Base-by-base conservation (phyloP, 495 filamentous ascomycete genomes). In the Penicillium egyptiacum region DNA sequence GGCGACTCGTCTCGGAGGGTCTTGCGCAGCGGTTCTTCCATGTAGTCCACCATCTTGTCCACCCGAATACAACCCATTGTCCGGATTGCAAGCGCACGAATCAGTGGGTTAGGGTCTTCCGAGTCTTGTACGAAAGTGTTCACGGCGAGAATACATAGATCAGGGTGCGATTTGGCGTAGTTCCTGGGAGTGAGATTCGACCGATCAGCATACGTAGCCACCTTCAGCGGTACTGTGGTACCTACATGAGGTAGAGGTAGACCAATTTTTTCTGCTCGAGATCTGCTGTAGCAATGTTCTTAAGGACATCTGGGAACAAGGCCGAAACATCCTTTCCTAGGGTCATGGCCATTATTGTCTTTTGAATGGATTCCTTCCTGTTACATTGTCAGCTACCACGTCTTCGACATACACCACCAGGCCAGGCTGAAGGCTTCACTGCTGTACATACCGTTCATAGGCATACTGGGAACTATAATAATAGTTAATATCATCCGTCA, bases 41-140 rank as follows among this genome's bases (percentile, higher is more conserved):
- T 97, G 71, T 99, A 99, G 67, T 99, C 95, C 59, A 98, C 90
- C 88, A 99, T 99, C 75, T 99, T 99, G 59, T 98, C 94, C 57
- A 99, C 94, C 41, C 94, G 82, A 58, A 99, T 97, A 72, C 94
- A 98, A 25, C 94, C 94, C 94, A 99, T 99, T n/a, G 94, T 99
- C 40, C 94, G 83, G 68, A 99, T 96, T 43, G 94, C 94, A 14
- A 99, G 80, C 17, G 94, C 94, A 72, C 95, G 81, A 61, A 99
- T 91, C 6, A 99, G 81, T 2, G 94, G 94, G 69, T 99, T 99
- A 50, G 94, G 94, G 71, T 99, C 94, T 83, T 99, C 94, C 9
- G 94, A 92, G 67, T 99, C 94, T 81, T 99, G 94, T 19, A 98
- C 93, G 63, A 99, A 99, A 23, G 94, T 99, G 71, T 99, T 99